A percentile compares a stretch with the other conserved stretches of the same genome.
phyloP scores from a whole-genome alignment of 768 basidiomycete genomes.

The Mycena amicta region DNA sequence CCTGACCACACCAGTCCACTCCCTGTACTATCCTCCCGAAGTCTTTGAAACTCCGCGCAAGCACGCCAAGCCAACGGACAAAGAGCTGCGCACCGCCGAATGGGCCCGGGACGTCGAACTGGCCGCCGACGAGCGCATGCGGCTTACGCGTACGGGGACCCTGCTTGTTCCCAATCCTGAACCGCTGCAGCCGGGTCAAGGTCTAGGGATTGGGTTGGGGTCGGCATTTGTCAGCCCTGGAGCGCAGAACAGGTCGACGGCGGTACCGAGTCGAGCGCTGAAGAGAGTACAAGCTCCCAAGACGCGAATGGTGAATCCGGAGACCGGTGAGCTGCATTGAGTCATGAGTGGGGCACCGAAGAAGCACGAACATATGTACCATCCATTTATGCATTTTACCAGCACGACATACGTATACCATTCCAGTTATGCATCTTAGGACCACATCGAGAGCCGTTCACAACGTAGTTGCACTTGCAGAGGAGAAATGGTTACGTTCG shows the following conservation, averaged over 20 bases:
- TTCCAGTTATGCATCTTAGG: too few species aligned
- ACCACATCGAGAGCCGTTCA: too few species aligned
- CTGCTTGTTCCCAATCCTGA: not conserved
- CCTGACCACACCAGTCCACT: not conserved
- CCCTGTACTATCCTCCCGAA: not conserved
- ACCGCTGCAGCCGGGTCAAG: not conserved
- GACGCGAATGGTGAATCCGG: not conserved
- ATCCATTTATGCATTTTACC: too few species aligned
- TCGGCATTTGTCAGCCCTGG: not conserved
- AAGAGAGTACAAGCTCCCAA: not conserved
- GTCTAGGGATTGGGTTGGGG: not conserved
- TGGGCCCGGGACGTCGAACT: not conserved
- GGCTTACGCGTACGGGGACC: not conserved
- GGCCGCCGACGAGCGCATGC: not conserved
- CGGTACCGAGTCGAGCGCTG: not conserved
- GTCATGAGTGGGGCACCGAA: too few species aligned
- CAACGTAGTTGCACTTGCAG: too few species aligned
- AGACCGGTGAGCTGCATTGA: not conserved
- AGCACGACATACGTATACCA: too few species aligned
- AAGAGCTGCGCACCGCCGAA: not conserved
- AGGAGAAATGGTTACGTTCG: too few species aligned
- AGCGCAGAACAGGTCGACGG: not conserved
- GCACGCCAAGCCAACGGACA: not conserved
- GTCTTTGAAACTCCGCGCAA: not conserved
- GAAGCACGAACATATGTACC: too few species aligned